Conservation (phyloP, 1,139 yeast genomes). For the Diutina rugosa region DNA sequence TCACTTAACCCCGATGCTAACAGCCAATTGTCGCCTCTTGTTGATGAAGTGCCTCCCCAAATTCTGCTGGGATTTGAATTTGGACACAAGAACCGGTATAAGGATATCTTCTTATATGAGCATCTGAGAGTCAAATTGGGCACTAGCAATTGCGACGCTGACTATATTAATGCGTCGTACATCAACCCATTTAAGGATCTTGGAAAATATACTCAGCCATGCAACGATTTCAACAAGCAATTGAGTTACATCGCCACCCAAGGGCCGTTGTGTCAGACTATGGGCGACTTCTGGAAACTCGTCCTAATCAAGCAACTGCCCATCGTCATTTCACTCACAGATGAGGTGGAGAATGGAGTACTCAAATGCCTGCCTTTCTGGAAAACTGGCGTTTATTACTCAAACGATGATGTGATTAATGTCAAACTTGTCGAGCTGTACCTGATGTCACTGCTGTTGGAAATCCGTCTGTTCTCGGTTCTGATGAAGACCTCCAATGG, state of each 20-base stretch:
- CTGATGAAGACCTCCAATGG: constrained; percentile 9
- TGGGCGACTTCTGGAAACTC: constrained; percentile 64
- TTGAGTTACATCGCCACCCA: constrained; percentile 62
- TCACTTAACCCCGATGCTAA: background rate
- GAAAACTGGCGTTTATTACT: constrained; percentile 31
- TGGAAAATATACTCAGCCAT: background rate
- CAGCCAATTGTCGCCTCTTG: background rate
- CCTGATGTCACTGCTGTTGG: constrained; percentile 8
- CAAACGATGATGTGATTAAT: constrained; percentile 19
- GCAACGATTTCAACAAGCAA: background rate
- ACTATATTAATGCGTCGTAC: constrained; percentile 54
- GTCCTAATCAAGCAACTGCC: constrained; percentile 31
- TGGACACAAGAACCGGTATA: constrained; percentile 67
- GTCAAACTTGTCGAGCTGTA: constrained; percentile 14
- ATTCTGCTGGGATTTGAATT: constrained; percentile 64
- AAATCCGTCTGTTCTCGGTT: constrained; percentile 24
- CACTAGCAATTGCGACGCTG: constrained; percentile 11
- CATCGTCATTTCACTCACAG: constrained; percentile 35
- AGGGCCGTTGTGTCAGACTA: constrained; percentile 68
- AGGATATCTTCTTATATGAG: constrained; percentile 73
- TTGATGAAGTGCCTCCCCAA: constrained; percentile 5
- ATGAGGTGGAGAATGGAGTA: constrained; percentile 39
- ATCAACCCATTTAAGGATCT: constrained; percentile 14
- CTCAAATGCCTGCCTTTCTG: constrained; percentile 46
- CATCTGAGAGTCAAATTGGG: constrained; percentile 55